These are phyloP conservation scores for Phytopythium helicoides DNA, from an alignment of 352 stramenopile genomes.

Conservation along the genomic window DNA sequence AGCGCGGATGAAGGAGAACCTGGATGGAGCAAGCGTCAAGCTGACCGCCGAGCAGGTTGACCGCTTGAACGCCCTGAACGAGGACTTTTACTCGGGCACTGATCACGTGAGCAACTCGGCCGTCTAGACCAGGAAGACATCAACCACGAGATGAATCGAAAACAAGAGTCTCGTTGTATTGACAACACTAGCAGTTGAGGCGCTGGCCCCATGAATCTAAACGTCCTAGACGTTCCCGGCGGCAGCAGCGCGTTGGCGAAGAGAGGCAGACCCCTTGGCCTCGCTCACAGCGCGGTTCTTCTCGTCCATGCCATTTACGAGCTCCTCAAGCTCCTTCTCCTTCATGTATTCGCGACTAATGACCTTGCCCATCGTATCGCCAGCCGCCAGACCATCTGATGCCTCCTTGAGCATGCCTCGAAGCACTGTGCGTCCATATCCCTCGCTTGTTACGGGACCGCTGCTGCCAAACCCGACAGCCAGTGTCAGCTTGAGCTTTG, in stretches of 20 bases:
- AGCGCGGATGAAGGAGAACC: conserved; percentile 44
- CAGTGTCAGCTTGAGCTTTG: conserved; percentile 83
- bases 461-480: conserved; percentile 81
- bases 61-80: conserved; percentile 30
- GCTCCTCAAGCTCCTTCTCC: conserved; percentile 43
- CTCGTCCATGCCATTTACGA: conserved; percentile 36
- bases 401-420: conserved; percentile 69
- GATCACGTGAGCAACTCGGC: conserved; percentile 34
- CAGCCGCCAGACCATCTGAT: conserved; percentile 43
- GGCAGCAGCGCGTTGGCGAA: conserved; percentile 43
- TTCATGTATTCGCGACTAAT: conserved; percentile 70
- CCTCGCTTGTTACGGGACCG: conserved; percentile 66
- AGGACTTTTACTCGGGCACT: conserved; percentile 31
- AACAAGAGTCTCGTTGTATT: no score
- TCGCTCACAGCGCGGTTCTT: conserved; percentile 8
- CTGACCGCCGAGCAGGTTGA: conserved; percentile 29
- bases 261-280: conserved; percentile 18
- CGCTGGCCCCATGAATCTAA: no score
- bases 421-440: conserved; percentile 68
- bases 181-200: no score
- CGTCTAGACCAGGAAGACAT: conserved; percentile 13
- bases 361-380: conserved; percentile 76
- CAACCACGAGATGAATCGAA: no score
- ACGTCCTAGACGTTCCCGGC: conserved; percentile 5
- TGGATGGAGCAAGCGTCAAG: conserved; percentile 33